A percentile compares a stretch with the other conserved stretches of the same genome.
Evolutionary conservation across 352 stramenopile genomes (phyloP).

Genomic region (Phytophthora tubulina): DNA sequence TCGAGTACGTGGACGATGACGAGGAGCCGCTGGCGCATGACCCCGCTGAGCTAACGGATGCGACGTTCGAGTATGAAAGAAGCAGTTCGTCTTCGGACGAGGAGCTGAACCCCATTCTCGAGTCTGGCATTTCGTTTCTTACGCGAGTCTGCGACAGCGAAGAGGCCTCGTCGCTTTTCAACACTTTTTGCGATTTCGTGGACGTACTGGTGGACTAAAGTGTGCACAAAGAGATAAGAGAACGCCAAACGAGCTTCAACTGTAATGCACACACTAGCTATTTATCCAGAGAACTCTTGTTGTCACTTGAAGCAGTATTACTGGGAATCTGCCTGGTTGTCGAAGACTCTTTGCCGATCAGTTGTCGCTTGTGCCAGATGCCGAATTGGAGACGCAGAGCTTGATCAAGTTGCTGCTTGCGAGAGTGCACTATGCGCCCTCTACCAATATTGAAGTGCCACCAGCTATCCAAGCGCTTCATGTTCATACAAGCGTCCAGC

Average conservation of each 20-base stretch:
- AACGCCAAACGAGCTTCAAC: background rate
- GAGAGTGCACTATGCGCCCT: too few species aligned
- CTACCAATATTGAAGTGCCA: too few species aligned
- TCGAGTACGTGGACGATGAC: conserved; percentile 49
- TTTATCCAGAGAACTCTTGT: conserved; percentile 8
- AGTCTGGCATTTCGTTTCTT: conserved; percentile 64
- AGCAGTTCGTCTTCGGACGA: conserved; percentile 22
- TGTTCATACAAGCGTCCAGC: too few species aligned
- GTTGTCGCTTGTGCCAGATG: too few species aligned
- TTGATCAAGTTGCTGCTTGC: too few species aligned
- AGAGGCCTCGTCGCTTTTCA: conserved; percentile 69
- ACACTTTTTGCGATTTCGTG: conserved; percentile 76
- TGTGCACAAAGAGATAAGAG: background rate
- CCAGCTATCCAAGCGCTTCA: too few species aligned
- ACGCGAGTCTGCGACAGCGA: conserved; percentile 67
- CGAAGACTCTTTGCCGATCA: too few species aligned
- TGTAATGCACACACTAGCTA: conserved; percentile 13
- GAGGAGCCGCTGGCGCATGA: conserved; percentile 14
- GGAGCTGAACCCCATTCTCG: conserved; percentile 46
- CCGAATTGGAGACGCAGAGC: too few species aligned
- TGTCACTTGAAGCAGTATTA: too few species aligned
- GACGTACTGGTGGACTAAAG: conserved; percentile 71
- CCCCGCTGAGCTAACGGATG: conserved; percentile 19
- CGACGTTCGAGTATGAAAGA: conserved; percentile 30
- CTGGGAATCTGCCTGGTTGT: too few species aligned